phyloP scores from a whole-genome alignment of 2,329 filamentous ascomycete genomes.

The Hymenoscyphus repandus region DNA sequence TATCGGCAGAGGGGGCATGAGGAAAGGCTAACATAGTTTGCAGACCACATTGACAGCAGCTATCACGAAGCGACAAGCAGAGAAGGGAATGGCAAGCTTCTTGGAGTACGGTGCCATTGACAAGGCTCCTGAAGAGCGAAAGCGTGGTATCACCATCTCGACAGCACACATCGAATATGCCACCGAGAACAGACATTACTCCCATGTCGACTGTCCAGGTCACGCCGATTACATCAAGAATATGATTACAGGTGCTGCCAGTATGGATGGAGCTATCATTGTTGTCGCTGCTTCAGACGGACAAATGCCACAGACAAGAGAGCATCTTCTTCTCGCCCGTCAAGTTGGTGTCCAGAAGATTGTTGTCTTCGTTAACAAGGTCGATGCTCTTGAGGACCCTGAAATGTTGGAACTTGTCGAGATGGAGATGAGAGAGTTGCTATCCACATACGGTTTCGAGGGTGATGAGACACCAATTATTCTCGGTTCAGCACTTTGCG shows the following conservation, averaged over 20 bases:
- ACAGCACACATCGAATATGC: constrained; percentile 98
- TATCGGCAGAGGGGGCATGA: constrained; percentile 5
- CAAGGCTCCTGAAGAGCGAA: constrained; percentile 98
- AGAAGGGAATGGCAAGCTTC: constrained; percentile 90
- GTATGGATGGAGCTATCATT: constrained; percentile 99
- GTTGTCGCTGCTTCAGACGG: constrained; percentile 97
- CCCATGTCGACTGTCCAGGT: constrained; percentile 98
- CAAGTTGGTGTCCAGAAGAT: constrained; percentile 98
- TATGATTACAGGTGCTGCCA: constrained; percentile 99
- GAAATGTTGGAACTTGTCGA: constrained; percentile 99
- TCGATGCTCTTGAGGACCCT: constrained; percentile 93
- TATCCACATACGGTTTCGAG: constrained; percentile 90
- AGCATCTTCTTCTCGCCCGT: constrained; percentile 94
- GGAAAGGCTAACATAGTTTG: constrained; percentile 19
- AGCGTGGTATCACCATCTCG: constrained; percentile 99
- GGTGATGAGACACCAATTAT: constrained; percentile 97
- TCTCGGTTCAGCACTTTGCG: constrained; percentile 94
- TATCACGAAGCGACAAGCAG: constrained; percentile 96
- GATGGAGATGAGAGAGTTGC: constrained; percentile 99
- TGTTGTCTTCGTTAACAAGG: constrained; percentile 99
- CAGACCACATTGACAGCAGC: constrained; percentile 97
- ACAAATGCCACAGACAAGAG: constrained; percentile 99
- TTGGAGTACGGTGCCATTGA: constrained; percentile 97
- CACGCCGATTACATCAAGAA: constrained; percentile 99
- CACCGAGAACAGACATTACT: constrained; percentile 92